Evolutionary conservation across 75 land plant genomes (phyloP), one percentile per base, ranked within the genome.

Genomic region (Selaginella moellendorffii): DNA sequence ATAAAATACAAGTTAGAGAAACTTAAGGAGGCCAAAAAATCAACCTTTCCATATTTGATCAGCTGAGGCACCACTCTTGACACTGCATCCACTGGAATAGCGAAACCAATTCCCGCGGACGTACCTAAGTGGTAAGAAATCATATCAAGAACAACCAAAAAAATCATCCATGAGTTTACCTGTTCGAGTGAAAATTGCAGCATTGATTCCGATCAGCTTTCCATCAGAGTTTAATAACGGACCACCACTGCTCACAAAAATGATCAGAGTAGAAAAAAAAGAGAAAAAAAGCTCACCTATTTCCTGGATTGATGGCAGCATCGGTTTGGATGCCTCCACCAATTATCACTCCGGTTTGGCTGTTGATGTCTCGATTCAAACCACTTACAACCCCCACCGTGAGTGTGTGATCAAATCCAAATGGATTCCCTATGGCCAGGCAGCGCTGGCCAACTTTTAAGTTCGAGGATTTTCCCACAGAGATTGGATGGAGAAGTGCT

Each of bases 51-150:
- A 74, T 74, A 85, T 64, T 74, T 75, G 59, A 92, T 88, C 70
- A 92, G 51, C 67, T 88, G 97, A 70, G 97, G 87, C 2, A 88
- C 82, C 62, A 88, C 78, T 69, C 78, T 88, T 28, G 77, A 69
- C 23, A 88, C 89, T 24, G 86, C 78, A 17, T 83, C 80, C 23
- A 88, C 79, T 52, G 97, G 97, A 64, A 92, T 92, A 21, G 97
- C 97, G 78, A 92, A 92, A 8, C 97, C 97, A 59, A 92, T 95
- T 65, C 97, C 97, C 29, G 97, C 84, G 17, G 97, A 92, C 51
- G 95, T 83, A 5, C 97, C 95, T 92, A 71, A 26, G 27, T 17
- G 14, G 5, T 36, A 36, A 36, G 14, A 36, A 36, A 36, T 36
- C 14, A 36, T 36, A 36, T 36, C 14, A 36, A 36, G 46, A 36